A percentile compares a stretch with the other conserved stretches of the same genome.
Conservation (phyloP, 306 rosid species). For the Prunus persica region Prunus_persica_NCBIv2 NC_034012.1:1587501-1588000, state of each 20-base stretch:
- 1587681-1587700: too few species aligned
- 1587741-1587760: too few species aligned
- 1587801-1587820: background rate
- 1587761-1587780: too few species aligned
- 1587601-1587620: too few species aligned
- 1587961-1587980: conserved; percentile 35
- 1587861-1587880: background rate
- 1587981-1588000: conserved; percentile 36
- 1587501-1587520: background rate
- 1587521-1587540: too few species aligned
- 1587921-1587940: conserved; percentile 19
- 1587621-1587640: too few species aligned
- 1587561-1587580: background rate
- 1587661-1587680: too few species aligned
- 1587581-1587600: background rate
- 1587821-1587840: background rate
- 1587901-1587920: conserved; percentile 9
- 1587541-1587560: background rate
- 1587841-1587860: background rate
- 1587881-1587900: background rate
- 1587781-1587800: too few species aligned
- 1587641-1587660: too few species aligned
- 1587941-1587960: conserved; percentile 37
- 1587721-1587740: too few species aligned
- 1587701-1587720: too few species aligned